phyloP scores from a whole-genome alignment of 75 land plant species.

The Picea sitchensis region DNA sequence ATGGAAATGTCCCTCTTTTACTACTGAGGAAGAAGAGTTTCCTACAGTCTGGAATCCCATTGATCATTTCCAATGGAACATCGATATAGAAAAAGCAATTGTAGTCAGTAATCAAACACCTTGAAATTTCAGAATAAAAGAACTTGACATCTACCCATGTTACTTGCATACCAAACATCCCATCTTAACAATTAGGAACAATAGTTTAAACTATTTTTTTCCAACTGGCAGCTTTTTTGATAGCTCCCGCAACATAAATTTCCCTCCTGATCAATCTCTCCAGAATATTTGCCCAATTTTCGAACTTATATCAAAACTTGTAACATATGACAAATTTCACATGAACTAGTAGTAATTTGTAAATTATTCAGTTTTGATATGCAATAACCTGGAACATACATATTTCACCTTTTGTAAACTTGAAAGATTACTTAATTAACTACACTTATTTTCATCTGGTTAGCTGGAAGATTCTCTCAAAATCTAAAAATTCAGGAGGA shows the following conservation, averaged over 20 bases:
- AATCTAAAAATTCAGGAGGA: too few relatives aligned
- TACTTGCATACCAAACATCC: background rate
- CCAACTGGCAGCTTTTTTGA: background rate
- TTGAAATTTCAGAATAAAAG: background rate
- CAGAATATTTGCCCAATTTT: background rate
- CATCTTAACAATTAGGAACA: background rate
- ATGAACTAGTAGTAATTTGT: too few relatives aligned
- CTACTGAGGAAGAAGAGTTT: background rate
- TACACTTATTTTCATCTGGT: too few relatives aligned
- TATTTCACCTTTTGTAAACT: too few relatives aligned
- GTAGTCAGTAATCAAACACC: background rate
- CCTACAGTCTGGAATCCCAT: background rate
- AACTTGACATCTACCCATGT: background rate
- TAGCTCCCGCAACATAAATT: background rate
- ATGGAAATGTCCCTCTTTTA: background rate
- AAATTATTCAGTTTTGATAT: too few relatives aligned
- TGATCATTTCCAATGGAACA: background rate
- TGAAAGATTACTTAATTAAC: too few relatives aligned
- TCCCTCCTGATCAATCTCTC: background rate
- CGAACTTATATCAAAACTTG: too few relatives aligned
- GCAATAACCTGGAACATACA: too few relatives aligned
- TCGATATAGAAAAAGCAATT: background rate
- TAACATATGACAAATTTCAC: too few relatives aligned
- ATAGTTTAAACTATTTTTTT: background rate
- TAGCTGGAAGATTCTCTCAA: too few relatives aligned